Evolutionary conservation across 2,329 filamentous ascomycete genomes (phyloP), one percentile per base, ranked within the genome.

Genomic region (Scytalidium sp.): DNA sequence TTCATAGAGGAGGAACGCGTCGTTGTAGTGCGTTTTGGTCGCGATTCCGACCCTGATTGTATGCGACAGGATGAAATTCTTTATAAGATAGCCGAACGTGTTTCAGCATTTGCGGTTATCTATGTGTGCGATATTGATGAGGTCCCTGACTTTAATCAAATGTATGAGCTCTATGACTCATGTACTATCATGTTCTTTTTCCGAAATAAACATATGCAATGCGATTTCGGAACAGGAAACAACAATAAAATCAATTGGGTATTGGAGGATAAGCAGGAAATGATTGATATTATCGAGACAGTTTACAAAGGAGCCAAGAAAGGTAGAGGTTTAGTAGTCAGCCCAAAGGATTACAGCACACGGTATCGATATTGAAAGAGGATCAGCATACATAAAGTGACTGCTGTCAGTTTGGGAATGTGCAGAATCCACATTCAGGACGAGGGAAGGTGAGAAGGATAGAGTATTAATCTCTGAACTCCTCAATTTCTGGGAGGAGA

Each of bases 171-270:
- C 5, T 92, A 94, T 75, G 89, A 99, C 66, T 85, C 91, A 1
- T 90, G 92, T 73, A 96, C 94, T 3, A 85, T 97, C 70, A 97
- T 97, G 88, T 96, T 90, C 76, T 96, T 96, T 79, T 96, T 92
- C 76, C 84, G 93, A 54, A 99, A 99, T 69, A 99, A 99, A 70
- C 91, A 97, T 72, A 97, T 97, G 84, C 96, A 95, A 88, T 90
- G 88, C 69, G 93, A 97, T 81, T 91, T 97, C 60, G 93, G 93
- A 43, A 99, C 94, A 2, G 94, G 94, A 57, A 96, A 99, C 74
- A 99, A 99, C 71, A 99, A 99, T 70, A 97, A 97, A 70, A 77
- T 97, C 60, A 97, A 97, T 67, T 96, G 90, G 86, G 90, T 96
- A 43, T 76, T 96, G 47, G 92, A 97, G 71, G 93, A 99, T 66